These are phyloP conservation scores for Geotrichum aggregatum DNA, from an alignment of 1,139 yeast genomes.

Conservation along the genomic window DNA sequence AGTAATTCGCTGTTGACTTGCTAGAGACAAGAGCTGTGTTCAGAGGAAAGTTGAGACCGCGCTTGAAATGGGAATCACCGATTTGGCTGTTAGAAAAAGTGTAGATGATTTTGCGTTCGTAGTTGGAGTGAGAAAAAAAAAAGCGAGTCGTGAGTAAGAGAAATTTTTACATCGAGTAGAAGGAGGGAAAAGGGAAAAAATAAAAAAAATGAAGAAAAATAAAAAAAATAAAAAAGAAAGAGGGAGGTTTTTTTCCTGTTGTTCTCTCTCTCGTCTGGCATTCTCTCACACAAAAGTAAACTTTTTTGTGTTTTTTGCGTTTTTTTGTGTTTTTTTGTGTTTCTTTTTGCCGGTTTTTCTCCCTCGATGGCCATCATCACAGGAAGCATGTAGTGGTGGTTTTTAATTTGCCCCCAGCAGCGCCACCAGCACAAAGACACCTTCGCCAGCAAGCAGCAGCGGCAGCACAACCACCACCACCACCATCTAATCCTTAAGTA, in stretches of 20 bases:
- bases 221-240: neutral
- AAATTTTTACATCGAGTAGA: neutral
- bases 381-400: no score
- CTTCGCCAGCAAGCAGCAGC: no score
- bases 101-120: no score
- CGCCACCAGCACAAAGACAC: no score
- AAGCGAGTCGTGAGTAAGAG: neutral
- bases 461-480: no score
- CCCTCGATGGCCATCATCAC: no score
- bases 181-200: conserved; percentile 1
- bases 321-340: conserved; percentile 7
- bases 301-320: neutral
- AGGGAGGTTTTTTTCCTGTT: neutral
- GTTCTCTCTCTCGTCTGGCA: no score
- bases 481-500: no score
- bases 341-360: conserved; percentile 7
- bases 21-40: conserved; percentile 3
- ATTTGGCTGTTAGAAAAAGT: no score
- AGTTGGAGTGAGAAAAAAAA: neutral
- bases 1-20: conserved; percentile 11
- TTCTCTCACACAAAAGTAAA: no score
- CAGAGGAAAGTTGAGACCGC: neutral
- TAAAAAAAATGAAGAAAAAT: conserved; percentile 3
- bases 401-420: no score
- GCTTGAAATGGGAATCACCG: neutral